Conservation (phyloP, 495 filamentous ascomycete genomes). For the Cairneyella variabilis region DNA sequence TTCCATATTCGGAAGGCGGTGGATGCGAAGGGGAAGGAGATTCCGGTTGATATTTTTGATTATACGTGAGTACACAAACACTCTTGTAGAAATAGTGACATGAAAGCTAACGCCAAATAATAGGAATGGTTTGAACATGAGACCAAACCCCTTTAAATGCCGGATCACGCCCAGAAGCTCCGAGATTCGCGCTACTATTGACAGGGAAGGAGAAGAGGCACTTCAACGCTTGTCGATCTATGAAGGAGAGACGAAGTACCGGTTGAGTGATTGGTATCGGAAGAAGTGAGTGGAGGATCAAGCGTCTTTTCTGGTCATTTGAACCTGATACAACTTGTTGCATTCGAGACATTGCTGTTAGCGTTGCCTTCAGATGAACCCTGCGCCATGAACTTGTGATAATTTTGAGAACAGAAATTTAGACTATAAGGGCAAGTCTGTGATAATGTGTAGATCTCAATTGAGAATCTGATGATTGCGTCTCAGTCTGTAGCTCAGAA, state of each 20-base stretch:
- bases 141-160: constrained; percentile 50
- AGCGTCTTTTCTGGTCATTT: no score
- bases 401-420: no score
- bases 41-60: constrained; percentile 50
- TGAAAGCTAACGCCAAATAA: constrained; percentile 21
- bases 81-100: constrained; percentile 25
- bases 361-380: no score
- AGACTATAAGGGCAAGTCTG: no score
- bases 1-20: constrained; percentile 36
- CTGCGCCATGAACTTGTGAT: no score
- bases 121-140: constrained; percentile 53
- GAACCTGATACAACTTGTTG: no score
- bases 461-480: no score
- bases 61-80: constrained; percentile 43
- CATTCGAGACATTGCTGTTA: no score
- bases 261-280: constrained; percentile 37
- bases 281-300: no score
- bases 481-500: no score
- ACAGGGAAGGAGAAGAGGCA: constrained; percentile 51
- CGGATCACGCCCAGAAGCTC: constrained; percentile 44
- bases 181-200: constrained; percentile 46
- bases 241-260: constrained; percentile 55
- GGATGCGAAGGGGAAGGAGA: constrained; percentile 43
- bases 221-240: constrained; percentile 48
- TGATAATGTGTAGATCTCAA: no score